Percentiles rank a stretch among this genome's conserved stretches.
These are phyloP conservation scores for Ocimum tenuiflorum DNA, from an alignment of 257 asterid genomes.

Conservation along the genomic window DNA sequence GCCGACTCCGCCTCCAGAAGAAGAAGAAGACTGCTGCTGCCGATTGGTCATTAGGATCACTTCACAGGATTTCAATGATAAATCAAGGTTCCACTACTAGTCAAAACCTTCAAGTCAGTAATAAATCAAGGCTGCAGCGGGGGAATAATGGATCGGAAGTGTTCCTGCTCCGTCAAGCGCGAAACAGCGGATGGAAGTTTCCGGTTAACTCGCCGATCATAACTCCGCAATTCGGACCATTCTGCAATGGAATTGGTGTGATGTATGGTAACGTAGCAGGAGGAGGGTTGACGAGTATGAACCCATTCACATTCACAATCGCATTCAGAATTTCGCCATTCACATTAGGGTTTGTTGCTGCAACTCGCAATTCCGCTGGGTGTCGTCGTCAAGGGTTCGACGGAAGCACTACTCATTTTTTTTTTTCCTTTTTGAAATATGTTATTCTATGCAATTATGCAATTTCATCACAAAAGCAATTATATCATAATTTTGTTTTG, in stretches of 20 bases:
- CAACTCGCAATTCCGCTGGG: background rate
- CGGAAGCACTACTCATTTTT: background rate
- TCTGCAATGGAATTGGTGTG: background rate
- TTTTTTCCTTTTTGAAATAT: background rate
- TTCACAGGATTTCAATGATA: slow-evolving; percentile 10
- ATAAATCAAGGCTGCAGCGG: background rate
- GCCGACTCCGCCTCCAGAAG: slow-evolving; percentile 20
- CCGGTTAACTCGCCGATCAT: background rate
- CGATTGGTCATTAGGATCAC: slow-evolving; percentile 45
- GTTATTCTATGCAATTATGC: too few relatives aligned
- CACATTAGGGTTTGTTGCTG: slow-evolving; percentile 1
- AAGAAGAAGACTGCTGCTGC: slow-evolving; percentile 50
- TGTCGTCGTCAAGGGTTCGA: background rate
- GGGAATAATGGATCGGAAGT: background rate
- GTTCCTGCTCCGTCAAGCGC: background rate
- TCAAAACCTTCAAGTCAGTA: slow-evolving; percentile 10
- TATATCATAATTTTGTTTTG: too few relatives aligned
- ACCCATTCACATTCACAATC: background rate
- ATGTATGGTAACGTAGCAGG: background rate
- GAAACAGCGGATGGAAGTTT: background rate
- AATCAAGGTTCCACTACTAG: background rate
- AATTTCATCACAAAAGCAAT: too few relatives aligned
- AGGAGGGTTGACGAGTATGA: background rate
- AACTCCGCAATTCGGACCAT: background rate
- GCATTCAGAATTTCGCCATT: background rate